Base-by-base conservation (phyloP, 441 rosid genomes). In the Brassica balearica region DNA sequence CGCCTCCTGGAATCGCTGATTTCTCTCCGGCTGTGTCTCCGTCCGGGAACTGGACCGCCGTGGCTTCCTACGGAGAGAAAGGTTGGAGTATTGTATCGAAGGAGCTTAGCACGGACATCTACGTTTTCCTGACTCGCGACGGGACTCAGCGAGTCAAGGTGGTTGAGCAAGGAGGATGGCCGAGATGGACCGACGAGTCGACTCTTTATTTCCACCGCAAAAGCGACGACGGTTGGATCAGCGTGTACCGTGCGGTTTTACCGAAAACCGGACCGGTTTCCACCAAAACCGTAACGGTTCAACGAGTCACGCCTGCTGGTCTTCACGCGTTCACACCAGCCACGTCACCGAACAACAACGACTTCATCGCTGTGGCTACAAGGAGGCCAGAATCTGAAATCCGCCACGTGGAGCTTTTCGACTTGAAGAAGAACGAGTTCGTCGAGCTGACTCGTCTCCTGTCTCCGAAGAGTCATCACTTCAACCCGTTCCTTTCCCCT, bases 251-350 rank as follows among this genome's bases (percentile, higher is more conserved):
- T 38, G 97, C 91, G 0, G 66, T 64, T 65, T 48, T 92, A 38
- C 90, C 96, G 1, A 69, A 74, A 71, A 20, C 79, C 6, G 87
- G 85, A 11, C 84, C 75, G 75, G 4, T 85, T 60, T 85, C 82
- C 0, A 62, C 64, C 0, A 87, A 88, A 4, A 81, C 91, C 0
- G 92, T 92, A 22, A 76, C 56, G 43, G 76, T 89, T 19, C 76
- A 76, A 48, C 88, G 97, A 22, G 87, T 94, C 72, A 94, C 98
- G 0, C 97, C 97, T 22, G 86, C 94, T 19, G 96, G 94, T 63
- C 46, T 94, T n/a, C 96, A 94, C 84, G 91, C 91, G 14, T 94
- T 94, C 87, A 94, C 98, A 11, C 97, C 97, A 1, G 98, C 97
- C 41, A 73, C 96, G 61, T 89, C 98, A 23, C 94, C 95, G 43